Percentiles rank a stretch among this genome's conserved stretches.
Conservation (phyloP, 2,329 filamentous ascomycete genomes). For the Bipolaris bicolor region DNA sequence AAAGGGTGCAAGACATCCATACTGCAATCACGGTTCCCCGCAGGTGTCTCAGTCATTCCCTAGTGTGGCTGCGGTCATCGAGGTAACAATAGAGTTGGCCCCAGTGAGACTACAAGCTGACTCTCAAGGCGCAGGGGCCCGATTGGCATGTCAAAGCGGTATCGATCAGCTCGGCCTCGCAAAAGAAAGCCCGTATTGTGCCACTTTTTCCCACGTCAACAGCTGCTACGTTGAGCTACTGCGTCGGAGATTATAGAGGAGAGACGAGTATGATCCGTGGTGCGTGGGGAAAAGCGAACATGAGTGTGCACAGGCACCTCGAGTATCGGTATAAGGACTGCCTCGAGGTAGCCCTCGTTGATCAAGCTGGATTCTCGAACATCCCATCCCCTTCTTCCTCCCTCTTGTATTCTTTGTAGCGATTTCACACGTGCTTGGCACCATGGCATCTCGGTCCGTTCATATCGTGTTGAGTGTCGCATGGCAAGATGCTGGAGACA, state of each 20-base stretch:
- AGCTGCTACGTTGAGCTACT: neutral
- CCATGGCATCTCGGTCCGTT: conserved; percentile 24
- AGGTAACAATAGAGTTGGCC: neutral
- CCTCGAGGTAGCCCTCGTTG: neutral
- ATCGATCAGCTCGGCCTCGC: neutral
- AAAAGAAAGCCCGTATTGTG: neutral
- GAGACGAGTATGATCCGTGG: conserved; percentile 7
- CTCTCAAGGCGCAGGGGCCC: neutral
- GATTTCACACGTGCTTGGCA: neutral
- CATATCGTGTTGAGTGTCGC: conserved; percentile 42
- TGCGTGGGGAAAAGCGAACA: neutral
- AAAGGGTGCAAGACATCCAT: conserved; percentile 1
- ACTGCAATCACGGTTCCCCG: conserved; percentile 17
- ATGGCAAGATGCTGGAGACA: conserved; percentile 44
- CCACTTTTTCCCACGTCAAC: neutral
- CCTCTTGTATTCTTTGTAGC: neutral
- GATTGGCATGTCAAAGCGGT: neutral
- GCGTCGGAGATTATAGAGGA: conserved; percentile 16
- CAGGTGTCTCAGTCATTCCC: conserved; percentile 2
- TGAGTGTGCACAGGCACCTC: neutral
- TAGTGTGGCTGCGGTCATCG: neutral
- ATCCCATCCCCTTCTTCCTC: neutral
- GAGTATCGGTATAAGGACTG: conserved; percentile 2
- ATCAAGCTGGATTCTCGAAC: neutral
- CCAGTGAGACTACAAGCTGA: neutral